Conservation (phyloP, 345 rosid genomes). For the Viola odorata region DNA sequence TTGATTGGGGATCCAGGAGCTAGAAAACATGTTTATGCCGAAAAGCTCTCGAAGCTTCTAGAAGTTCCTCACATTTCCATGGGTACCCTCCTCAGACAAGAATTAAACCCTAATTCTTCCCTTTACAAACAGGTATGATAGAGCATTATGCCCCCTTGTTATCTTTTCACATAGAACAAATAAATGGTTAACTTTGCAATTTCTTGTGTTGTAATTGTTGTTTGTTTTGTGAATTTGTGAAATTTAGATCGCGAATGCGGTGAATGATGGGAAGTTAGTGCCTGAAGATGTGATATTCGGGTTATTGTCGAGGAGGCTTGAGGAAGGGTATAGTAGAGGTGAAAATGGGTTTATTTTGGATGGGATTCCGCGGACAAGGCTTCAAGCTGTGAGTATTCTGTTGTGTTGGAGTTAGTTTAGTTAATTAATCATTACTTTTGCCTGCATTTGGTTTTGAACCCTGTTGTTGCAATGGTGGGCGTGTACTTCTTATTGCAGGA, state of each 20-base stretch:
- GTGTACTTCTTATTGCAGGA: conserved; percentile 45
- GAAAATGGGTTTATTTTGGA: conserved; percentile 93
- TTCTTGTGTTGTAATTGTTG: background rate
- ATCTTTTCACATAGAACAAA: background rate
- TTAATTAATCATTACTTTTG: background rate
- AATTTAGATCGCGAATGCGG: conserved; percentile 46
- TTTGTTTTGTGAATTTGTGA: background rate
- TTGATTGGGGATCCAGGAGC: conserved; percentile 75
- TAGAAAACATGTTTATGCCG: conserved; percentile 68
- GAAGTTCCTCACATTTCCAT: conserved; percentile 89
- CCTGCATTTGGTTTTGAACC: background rate
- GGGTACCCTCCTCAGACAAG: conserved; percentile 78
- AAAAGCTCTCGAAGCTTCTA: conserved; percentile 73
- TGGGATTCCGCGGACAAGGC: conserved; percentile 79
- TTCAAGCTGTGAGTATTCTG: conserved; percentile 48
- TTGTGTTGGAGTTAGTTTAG: background rate
- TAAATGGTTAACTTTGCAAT: background rate
- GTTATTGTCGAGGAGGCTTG: conserved; percentile 74
- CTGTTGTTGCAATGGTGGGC: background rate
- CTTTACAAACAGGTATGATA: conserved; percentile 58
- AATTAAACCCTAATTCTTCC: conserved; percentile 68
- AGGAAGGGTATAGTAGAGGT: conserved; percentile 70
- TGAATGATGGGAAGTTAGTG: conserved; percentile 67
- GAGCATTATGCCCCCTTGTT: too few species aligned
- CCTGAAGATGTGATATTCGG: conserved; percentile 71